Evolutionary conservation across 1,284 basidiomycete species (phyloP), one percentile per base, ranked within the genome.

Genomic region (Bjerkandera adusta): DNA sequence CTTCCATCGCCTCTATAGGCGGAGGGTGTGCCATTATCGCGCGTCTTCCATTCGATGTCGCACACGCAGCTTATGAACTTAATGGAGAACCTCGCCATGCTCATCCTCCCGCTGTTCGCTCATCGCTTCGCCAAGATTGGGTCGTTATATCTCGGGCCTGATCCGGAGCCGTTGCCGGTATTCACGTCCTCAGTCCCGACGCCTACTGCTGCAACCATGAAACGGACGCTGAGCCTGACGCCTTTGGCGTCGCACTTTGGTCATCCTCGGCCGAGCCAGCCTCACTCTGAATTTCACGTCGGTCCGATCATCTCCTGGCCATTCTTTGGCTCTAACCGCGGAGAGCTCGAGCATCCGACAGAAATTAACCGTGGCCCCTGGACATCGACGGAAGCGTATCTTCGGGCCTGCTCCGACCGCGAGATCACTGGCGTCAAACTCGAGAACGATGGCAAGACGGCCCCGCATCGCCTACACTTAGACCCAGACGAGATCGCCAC

Each of bases 221-320:
- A 24, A 16, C 29, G 49, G 16, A 43, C 45, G 32, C 40, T 53
- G 18, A 50, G 48, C 34, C 48, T 53, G 48, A 50, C 48, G 8
- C 51, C 48, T 12, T 16, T 50, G 5, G 16, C 43, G 12, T n/a
- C 45, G 4, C 25, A 18, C 27, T 43, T 40, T 27, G 25, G 22
- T 8, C n/a, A 11, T 4, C n/a, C 22, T 26, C 32, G 36, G 22
- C 24, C 25, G 21, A 26, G 54, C 16, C 32, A 47, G 22, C 45
- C 51, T 34, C 53, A 45, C 32, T 53, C 60, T 54, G 69, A 77
- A 49, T 80, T 76, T 61, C 77, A 83, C 46, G 71, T 90, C 32
- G 87, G 87, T 2, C 83, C 84, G 5, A 90, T 91, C 57, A 77
- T 91, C 46, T 89, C 87, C 2, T 91, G 89, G 87, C 84, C 88